Evolutionary conservation across 2,329 filamentous ascomycete species (phyloP).

Genomic region (Alternaria sp.): DNA sequence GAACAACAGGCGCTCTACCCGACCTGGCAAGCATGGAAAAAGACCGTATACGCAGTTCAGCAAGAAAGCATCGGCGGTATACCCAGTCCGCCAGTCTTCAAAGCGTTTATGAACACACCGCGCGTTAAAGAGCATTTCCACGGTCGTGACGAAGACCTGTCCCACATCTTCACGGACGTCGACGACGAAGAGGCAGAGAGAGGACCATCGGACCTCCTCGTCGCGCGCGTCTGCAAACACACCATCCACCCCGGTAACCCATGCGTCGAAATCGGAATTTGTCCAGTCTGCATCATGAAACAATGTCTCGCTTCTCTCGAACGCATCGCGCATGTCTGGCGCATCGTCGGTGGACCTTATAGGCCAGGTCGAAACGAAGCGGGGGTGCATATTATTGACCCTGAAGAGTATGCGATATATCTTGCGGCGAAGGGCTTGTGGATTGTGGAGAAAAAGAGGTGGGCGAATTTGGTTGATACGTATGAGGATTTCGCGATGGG

Average conservation of each 20-base stretch:
- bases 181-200: background rate
- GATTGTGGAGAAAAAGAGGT: background rate
- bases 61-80: background rate
- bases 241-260: background rate
- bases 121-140: background rate
- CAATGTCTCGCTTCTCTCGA: constrained; percentile 1
- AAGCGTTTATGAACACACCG: background rate
- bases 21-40: background rate
- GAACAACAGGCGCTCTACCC: background rate
- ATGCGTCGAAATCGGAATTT: background rate
- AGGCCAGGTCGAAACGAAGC: background rate
- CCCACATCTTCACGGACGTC: background rate
- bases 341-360: background rate
- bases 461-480: background rate
- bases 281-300: background rate
- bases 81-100: background rate
- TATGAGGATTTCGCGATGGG: background rate
- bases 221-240: background rate
- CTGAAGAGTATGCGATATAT: background rate
- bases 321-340: constrained; percentile 3
- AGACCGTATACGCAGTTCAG: background rate
- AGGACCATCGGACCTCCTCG: background rate
- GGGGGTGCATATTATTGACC: background rate
- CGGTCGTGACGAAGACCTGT: background rate
- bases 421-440: background rate